Conservation (phyloP, 2,329 filamentous ascomycete species). For the Zarea fungicola region DNA sequence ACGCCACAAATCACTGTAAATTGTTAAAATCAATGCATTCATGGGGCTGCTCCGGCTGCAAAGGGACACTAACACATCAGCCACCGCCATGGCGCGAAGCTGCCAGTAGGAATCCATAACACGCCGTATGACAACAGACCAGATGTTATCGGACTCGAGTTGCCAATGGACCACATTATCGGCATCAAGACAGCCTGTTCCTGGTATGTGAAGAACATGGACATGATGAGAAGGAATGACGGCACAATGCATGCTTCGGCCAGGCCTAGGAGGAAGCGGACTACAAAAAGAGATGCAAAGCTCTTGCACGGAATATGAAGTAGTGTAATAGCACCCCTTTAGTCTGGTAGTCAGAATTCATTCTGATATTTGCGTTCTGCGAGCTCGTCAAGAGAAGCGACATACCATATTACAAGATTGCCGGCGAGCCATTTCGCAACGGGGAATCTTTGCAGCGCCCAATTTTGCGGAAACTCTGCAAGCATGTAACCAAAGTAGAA, state of each 20-base stretch:
- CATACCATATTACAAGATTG: conserved; percentile 20
- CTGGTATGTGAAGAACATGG: conserved; percentile 32
- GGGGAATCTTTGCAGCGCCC: conserved; percentile 39
- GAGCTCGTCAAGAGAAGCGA: not conserved
- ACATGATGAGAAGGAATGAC: conserved; percentile 21
- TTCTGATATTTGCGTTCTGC: not conserved
- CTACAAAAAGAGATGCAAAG: conserved; percentile 23
- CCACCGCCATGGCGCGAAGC: conserved; percentile 34
- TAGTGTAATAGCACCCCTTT: conserved; percentile 25
- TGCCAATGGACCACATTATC: conserved; percentile 36
- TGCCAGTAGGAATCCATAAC: conserved; percentile 28
- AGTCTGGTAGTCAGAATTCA: not conserved
- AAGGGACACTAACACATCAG: conserved; percentile 28
- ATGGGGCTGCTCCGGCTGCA: too few relatives aligned
- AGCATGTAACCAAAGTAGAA: conserved; percentile 48
- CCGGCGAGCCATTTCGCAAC: conserved; percentile 38
- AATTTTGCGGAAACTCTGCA: conserved; percentile 37
- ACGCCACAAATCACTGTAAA: conserved; percentile 17
- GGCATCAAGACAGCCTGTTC: conserved; percentile 31
- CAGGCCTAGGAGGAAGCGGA: conserved; percentile 24
- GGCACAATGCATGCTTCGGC: conserved; percentile 23
- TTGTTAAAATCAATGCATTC: too few relatives aligned
- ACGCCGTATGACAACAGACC: conserved; percentile 27
- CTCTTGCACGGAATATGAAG: conserved; percentile 25
- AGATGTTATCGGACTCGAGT: conserved; percentile 27